These are phyloP conservation scores for Phytopythium cucurbitacearum DNA, from an alignment of 352 stramenopile species.

Conservation along the genomic window DNA sequence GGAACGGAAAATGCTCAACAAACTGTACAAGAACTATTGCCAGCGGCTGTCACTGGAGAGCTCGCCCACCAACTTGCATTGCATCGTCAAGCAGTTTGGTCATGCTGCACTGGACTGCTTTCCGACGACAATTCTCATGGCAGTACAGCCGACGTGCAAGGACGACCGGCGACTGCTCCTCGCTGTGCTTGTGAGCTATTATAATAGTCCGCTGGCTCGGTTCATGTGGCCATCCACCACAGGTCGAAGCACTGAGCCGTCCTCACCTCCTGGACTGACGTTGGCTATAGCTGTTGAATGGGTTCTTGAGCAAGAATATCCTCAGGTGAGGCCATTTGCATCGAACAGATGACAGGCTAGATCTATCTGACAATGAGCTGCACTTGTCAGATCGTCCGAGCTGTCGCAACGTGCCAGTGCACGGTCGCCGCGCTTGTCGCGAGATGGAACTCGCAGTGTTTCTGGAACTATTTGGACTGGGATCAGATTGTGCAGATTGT, in stretches of 20 bases:
- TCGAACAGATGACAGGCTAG: not conserved
- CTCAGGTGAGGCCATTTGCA: constrained; percentile 24
- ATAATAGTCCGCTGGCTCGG: constrained; percentile 11
- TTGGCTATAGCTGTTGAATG: constrained; percentile 41
- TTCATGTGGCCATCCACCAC: constrained; percentile 35
- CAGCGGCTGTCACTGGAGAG: constrained; percentile 22
- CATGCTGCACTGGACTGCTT: constrained; percentile 41
- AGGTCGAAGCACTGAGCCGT: not conserved
- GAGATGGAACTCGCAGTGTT: constrained; percentile 51
- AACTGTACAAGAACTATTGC: constrained; percentile 63
- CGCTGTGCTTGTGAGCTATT: constrained; percentile 24
- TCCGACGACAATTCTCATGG: constrained; percentile 49
- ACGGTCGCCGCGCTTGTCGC: constrained; percentile 37
- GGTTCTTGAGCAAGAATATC: constrained; percentile 43
- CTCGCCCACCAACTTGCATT: constrained; percentile 44
- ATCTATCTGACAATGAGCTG: not conserved
- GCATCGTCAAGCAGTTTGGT: constrained; percentile 50
- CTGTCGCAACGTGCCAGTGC: constrained; percentile 39
- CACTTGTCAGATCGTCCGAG: constrained; percentile 31
- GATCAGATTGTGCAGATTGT: constrained; percentile 45
- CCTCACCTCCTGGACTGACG: not conserved
- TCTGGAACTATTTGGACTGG: constrained; percentile 76
- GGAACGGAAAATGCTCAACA: constrained; percentile 55
- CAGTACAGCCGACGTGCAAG: constrained; percentile 28
- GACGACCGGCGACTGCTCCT: constrained; percentile 30